Base-by-base conservation (phyloP, 2,329 filamentous ascomycete genomes). In the Periconia macrospinosa region DNA sequence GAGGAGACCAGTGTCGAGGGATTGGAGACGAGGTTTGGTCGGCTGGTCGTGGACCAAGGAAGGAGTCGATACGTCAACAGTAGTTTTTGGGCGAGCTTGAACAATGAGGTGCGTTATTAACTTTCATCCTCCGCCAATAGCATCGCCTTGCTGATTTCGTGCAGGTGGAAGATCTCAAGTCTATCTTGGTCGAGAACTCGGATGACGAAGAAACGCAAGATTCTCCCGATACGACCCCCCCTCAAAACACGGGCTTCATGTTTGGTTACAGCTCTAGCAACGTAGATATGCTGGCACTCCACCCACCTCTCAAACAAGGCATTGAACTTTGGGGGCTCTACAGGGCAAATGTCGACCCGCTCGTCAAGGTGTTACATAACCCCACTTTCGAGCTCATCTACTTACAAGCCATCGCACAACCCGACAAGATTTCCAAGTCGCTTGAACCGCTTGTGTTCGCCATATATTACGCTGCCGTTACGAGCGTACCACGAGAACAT, bases 21-120 rank as follows among this genome's bases (percentile, higher is more conserved):
- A n/a, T 57, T 75, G 20, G 76, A 81, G 63, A 82, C 75, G 43
- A 78, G 84, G 50, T 87, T 89, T 70, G 87, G 89, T 2, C 79
- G 88, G 30, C 72, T 92, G 49, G 86, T 92, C 0, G 75, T 91
- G 35, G 87, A 88, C 57, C 87, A 91, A 51, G 86, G 86, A 40
- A 84, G 83, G 54, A 86, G 84, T 51, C 79, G 87, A 67, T 92
- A 92, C 68, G 84, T 92, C 60, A 90, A 87, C 75, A 90, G 85
- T 69, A 87, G 84, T 7, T 90, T 92, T 65, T 91, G 88, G 88
- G 84, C 87, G 18, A 89, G 84, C 57, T 79, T 92, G 48, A 89
- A 86, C 55, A 89, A 91, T 49, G 88, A 92, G 79, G 86, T 87
- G 72, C 50, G 75, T 45, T 42, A 13, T 45, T 27, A 15, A 14